Evolutionary conservation across 1,139 yeast species (phyloP), one percentile per base, ranked within the genome.

Genomic region (Meyerozyma athensensis): DNA sequence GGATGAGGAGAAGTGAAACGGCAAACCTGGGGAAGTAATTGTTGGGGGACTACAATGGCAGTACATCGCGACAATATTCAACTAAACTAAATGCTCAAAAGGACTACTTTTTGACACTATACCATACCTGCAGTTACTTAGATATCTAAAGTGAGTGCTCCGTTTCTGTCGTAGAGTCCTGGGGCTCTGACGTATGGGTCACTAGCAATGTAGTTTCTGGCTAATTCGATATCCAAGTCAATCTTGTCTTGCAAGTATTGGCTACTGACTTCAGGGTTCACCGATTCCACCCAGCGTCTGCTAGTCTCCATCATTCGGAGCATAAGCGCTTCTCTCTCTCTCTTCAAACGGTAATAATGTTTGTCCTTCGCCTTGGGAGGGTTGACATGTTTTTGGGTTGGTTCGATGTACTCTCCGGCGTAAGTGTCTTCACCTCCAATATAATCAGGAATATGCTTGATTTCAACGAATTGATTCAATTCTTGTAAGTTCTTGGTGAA

Each of bases 141-240:
- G 32, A 34, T 17, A 9, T 17, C 24, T 17, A 36, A 20, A 9
- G n/a, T 5, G 21, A 68, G 54, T 26, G 37, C 13, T 5, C 62
- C 64, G 37, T 56, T 61, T 51, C 76, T 60, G 50, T 70, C 76
- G 44, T 56, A 67, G 31, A 63, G 52, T 34, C 73, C 69, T 7
- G 61, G 55, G 42, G 46, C 54, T 51, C 75, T 61, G 35, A 67
- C 36, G 43, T 68, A 69, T 12, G 72, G 70, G 44, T 70, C 76
- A 22, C 68, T 48, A 24, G 53, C 49, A 35, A 66, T 52, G 44
- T 64, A 66, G 40, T 62, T 65, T 26, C 56, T 49, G 16, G 68
- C 59, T 42, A 69, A 47, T 36, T 53, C 53, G 33, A 46, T 44
- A 33, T 52, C 48, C 37, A 67, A 47, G 32, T 59, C 58, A 13